Percentiles rank a stretch among this genome's conserved stretches.
Evolutionary conservation across 2,329 filamentous ascomycete genomes (phyloP).

Genomic region (Annulohypoxylon truncatum): DNA sequence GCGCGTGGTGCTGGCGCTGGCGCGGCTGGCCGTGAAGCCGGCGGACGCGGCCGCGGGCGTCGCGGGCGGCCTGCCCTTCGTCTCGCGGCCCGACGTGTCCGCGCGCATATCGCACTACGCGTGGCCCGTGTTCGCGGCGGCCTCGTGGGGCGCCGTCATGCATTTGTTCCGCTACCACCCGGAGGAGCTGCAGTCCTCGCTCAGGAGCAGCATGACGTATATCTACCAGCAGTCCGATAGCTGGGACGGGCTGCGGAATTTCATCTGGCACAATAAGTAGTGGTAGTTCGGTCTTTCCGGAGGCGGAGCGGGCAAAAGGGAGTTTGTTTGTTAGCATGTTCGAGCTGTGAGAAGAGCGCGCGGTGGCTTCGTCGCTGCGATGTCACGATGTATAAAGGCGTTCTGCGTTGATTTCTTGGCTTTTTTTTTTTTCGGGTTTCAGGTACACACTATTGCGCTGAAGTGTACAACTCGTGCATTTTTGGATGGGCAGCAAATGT

Average conservation of each 20-base stretch:
- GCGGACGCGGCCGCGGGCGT: conserved; percentile 50
- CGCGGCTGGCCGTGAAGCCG: conserved; percentile 83
- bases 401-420: conserved; percentile 24
- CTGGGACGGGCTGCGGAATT: conserved; percentile 87
- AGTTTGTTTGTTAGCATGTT: no score
- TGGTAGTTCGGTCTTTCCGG: neutral
- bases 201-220: conserved; percentile 96
- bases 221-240: conserved; percentile 91
- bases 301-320: neutral
- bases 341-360: neutral
- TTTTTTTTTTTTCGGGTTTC: neutral
- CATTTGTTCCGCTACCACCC: conserved; percentile 93
- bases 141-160: conserved; percentile 96
- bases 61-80: conserved; percentile 58
- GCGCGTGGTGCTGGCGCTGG: conserved; percentile 84
- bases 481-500: conserved; percentile 1
- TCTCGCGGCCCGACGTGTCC: conserved; percentile 62
- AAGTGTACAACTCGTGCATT: conserved; percentile 5
- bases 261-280: conserved; percentile 85
- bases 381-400: conserved; percentile 27
- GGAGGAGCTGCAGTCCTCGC: conserved; percentile 87
- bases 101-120: conserved; percentile 73
- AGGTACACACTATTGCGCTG: conserved; percentile 7
- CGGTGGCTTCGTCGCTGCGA: neutral
- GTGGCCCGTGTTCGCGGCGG: conserved; percentile 91